These are phyloP conservation scores for Gastrolobium bilobum DNA, from an alignment of 306 rosid genomes.

Conservation along the genomic window DNA sequence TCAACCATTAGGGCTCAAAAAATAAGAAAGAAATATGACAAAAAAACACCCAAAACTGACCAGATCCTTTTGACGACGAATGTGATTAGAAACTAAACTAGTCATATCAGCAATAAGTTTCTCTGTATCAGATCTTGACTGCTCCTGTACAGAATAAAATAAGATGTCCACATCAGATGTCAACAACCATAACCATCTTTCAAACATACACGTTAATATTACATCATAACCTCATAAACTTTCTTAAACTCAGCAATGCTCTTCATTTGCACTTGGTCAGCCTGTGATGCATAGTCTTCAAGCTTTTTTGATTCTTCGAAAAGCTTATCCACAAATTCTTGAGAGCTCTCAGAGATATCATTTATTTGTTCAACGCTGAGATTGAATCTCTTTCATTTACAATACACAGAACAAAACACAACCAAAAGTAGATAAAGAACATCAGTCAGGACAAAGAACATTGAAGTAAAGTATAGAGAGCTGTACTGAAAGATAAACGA, in stretches of 20 bases:
- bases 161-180: constrained; percentile 45
- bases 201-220: background rate
- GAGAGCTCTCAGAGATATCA: constrained; percentile 73
- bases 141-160: constrained; percentile 71
- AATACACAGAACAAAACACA: constrained; percentile 44
- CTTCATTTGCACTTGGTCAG: constrained; percentile 66
- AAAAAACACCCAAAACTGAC: constrained; percentile 53
- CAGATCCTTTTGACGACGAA: constrained; percentile 83
- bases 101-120: constrained; percentile 89
- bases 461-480: background rate
- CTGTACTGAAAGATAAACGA: background rate
- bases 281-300: constrained; percentile 62
- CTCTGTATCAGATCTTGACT: constrained; percentile 83
- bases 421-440: constrained; percentile 8
- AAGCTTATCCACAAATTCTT: constrained; percentile 76
- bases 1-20: background rate
- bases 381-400: constrained; percentile 66
- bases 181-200: background rate
- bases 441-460: constrained; percentile 5
- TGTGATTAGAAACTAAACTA: constrained; percentile 72
- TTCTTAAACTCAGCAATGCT: constrained; percentile 83
- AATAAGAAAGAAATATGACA: background rate
- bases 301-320: constrained; percentile 73
- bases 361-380: constrained; percentile 68
- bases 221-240: constrained; percentile 73